A percentile compares a stretch with the other conserved stretches of the same genome.
phyloP scores from a whole-genome alignment of 2,329 filamentous ascomycete genomes.

The Amauroascus niger region DNA sequence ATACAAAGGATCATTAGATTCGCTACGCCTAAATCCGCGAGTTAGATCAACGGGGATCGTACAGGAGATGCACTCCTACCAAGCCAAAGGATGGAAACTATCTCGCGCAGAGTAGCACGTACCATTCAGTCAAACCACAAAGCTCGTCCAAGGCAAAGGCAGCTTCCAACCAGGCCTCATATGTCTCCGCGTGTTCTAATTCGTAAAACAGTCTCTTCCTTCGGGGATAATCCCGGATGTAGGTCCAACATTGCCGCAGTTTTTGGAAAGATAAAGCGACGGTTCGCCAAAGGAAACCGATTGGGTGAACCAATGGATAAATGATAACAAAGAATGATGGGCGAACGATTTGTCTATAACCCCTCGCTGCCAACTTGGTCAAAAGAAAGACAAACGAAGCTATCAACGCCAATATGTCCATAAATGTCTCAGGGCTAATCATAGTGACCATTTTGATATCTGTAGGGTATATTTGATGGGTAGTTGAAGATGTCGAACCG shows the following conservation, averaged over 20 bases:
- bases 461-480: background rate
- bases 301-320: background rate
- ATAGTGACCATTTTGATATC: background rate
- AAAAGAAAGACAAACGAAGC: conserved; percentile 26
- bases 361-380: conserved; percentile 45
- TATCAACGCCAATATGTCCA: background rate
- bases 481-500: background rate
- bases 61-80: no score
- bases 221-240: background rate
- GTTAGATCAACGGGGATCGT: background rate
- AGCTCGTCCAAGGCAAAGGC: conserved; percentile 73
- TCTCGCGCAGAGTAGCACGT: conserved; percentile 18
- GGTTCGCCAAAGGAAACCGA: background rate
- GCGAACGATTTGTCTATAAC: conserved; percentile 54
- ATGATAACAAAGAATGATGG: background rate
- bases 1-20: conserved; percentile 69
- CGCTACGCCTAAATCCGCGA: conserved; percentile 57
- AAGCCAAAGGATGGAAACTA: background rate
- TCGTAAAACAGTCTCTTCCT: background rate
- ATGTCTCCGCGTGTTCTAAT: conserved; percentile 53
- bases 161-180: conserved; percentile 80
- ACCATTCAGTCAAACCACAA: conserved; percentile 74
- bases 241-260: background rate
- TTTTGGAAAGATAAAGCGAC: background rate
- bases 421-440: conserved; percentile 1